phyloP scores from a whole-genome alignment of 2,329 filamentous ascomycete species.

The Verticillium albo-atrum region DNA sequence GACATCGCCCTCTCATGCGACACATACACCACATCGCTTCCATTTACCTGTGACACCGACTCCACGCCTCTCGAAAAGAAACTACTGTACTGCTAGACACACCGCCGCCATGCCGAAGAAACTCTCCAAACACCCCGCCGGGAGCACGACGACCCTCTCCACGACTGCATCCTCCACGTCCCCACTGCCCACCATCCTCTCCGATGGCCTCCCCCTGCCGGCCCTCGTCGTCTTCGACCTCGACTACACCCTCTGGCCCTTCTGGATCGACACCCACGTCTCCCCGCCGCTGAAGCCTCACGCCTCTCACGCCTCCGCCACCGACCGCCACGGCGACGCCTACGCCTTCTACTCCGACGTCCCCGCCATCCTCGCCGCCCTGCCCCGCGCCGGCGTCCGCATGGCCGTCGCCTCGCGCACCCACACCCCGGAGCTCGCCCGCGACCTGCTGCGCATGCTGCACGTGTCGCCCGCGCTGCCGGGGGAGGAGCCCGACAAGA shows the following conservation, averaged over 20 bases:
- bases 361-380: conserved; percentile 60
- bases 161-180: conserved; percentile 12
- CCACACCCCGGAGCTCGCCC: conserved; percentile 70
- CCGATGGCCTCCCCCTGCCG: conserved; percentile 65
- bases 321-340: conserved; percentile 58
- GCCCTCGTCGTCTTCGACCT: conserved; percentile 89
- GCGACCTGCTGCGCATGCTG: conserved; percentile 72
- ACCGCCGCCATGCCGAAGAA: conserved; percentile 24
- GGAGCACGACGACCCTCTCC: conserved; percentile 18
- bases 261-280: conserved; percentile 95
- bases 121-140: conserved; percentile 19
- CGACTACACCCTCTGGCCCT: conserved; percentile 98
- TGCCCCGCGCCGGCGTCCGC: conserved; percentile 40
- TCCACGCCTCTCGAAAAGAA: neutral
- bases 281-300: conserved; percentile 61
- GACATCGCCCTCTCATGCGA: too few relatives aligned
- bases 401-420: conserved; percentile 80
- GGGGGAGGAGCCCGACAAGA: conserved; percentile 13
- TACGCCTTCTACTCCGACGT: conserved; percentile 70
- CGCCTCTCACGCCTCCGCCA: conserved; percentile 32
- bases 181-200: conserved; percentile 35
- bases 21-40: neutral
- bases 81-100: neutral
- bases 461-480: conserved; percentile 42
- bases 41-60: too few relatives aligned